Conservation (phyloP, 2,329 filamentous ascomycete genomes). For the Diaporthe eres region DNA sequence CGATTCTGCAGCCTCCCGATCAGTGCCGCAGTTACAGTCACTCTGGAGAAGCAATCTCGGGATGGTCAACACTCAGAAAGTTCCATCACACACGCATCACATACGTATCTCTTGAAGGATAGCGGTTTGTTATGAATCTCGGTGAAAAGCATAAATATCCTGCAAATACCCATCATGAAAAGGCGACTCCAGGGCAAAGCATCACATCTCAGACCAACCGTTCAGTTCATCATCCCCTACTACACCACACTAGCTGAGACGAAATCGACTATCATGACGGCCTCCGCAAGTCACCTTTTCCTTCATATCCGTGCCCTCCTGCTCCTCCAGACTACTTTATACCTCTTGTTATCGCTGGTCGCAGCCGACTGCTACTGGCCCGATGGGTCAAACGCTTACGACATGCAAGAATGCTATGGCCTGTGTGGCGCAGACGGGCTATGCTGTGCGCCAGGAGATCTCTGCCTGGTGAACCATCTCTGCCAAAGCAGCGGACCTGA, state of each 20-base stretch:
- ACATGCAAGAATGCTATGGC: slow-evolving; percentile 36
- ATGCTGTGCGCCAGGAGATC: slow-evolving; percentile 25
- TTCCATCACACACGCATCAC: neutral
- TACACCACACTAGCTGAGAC: neutral
- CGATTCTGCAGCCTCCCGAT: neutral
- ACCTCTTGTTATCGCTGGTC: neutral
- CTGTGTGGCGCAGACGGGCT: slow-evolving; percentile 5
- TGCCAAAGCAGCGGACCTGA: neutral
- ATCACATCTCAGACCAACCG: neutral
- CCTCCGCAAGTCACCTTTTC: neutral
- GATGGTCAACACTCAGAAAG: neutral
- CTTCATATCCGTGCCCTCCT: neutral
- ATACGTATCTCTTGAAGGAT: neutral
- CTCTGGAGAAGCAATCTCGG: neutral
- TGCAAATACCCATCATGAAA: neutral
- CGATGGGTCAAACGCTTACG: slow-evolving; percentile 21
- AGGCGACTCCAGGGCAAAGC: neutral
- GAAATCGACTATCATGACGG: neutral
- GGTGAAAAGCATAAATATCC: neutral
- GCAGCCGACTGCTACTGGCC: slow-evolving; percentile 32
- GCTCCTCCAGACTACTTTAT: neutral
- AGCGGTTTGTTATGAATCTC: no score
- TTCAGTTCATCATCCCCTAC: neutral
- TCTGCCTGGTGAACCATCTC: slow-evolving; percentile 33
- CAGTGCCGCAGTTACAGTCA: neutral